A percentile compares a stretch with the other conserved stretches of the same genome.
Evolutionary conservation across 306 rosid genomes (phyloP).

Genomic region (Ormosia emarginata): DNA sequence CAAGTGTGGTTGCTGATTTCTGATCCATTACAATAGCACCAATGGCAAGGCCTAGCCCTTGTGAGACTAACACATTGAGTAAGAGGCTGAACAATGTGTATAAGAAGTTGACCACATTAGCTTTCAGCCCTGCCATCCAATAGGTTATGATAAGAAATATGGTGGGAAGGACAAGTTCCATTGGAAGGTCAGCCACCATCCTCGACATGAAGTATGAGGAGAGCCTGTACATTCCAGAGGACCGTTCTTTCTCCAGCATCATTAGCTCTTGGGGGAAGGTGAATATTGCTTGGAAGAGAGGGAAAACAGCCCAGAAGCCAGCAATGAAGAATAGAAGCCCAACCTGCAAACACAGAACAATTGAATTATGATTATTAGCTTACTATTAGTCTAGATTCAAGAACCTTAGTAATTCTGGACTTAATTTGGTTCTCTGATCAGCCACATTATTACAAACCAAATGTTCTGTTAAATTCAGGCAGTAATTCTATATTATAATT

Average conservation of each 20-base stretch:
- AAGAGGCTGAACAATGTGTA: conserved; percentile 25
- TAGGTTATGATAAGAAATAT: conserved; percentile 32
- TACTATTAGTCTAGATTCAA: background rate
- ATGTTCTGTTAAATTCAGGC: background rate
- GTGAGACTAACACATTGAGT: conserved; percentile 40
- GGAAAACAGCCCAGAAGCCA: conserved; percentile 46
- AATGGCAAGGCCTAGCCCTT: conserved; percentile 54
- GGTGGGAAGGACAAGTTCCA: conserved; percentile 51
- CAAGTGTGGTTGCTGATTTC: conserved; percentile 39
- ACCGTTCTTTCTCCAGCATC: conserved; percentile 50
- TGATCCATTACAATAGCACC: conserved; percentile 54
- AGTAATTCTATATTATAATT: background rate
- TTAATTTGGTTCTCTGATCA: background rate
- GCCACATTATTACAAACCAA: background rate
- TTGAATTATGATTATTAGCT: background rate
- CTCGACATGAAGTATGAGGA: conserved; percentile 53
- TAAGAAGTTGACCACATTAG: background rate
- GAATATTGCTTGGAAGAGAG: conserved; percentile 44
- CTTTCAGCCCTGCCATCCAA: conserved; percentile 47
- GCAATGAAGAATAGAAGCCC: conserved; percentile 22
- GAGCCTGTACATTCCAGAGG: conserved; percentile 55
- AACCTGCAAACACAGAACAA: conserved; percentile 22
- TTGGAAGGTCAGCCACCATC: conserved; percentile 37
- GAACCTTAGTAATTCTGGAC: background rate
- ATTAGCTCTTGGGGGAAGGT: conserved; percentile 50